A percentile compares a stretch with the other conserved stretches of the same genome.
phyloP scores from a whole-genome alignment of 179 eudicot genomes.

The Silene vulgaris region DNA sequence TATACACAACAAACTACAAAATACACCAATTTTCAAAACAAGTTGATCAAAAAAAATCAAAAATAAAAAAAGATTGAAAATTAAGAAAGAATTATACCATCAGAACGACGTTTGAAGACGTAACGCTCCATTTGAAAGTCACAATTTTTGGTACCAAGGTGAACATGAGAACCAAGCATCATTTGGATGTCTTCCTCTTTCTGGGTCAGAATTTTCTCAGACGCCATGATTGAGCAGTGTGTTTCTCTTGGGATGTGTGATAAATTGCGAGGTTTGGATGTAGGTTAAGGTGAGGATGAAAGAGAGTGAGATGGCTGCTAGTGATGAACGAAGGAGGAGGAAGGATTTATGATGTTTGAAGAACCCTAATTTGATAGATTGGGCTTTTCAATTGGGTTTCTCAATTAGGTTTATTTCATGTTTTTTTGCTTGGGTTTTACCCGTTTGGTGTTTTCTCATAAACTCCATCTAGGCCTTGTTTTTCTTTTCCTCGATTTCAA shows the following conservation, averaged over 20 bases:
- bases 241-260: not conserved
- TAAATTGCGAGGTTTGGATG: not conserved
- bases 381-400: not conserved
- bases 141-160: slow-evolving; percentile 79
- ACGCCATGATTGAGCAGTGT: not conserved
- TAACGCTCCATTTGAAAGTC: slow-evolving; percentile 84
- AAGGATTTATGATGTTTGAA: not conserved
- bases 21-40: too few relatives aligned
- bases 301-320: not conserved
- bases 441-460: too few relatives aligned
- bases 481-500: too few relatives aligned
- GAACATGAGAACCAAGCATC: slow-evolving; percentile 77
- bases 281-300: too few relatives aligned
- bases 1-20: too few relatives aligned
- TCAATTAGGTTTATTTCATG: not conserved
- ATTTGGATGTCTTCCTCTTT: slow-evolving; percentile 62
- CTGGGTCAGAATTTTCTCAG: slow-evolving; percentile 27
- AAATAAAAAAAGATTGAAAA: too few relatives aligned
- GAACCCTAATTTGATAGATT: not conserved
- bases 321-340: not conserved
- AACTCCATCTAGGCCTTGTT: too few relatives aligned
- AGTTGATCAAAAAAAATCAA: too few relatives aligned
- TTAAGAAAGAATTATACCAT: slow-evolving; percentile 38
- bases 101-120: slow-evolving; percentile 76
- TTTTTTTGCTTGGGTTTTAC: too few relatives aligned